Conservation (phyloP, 805 yeast genomes). For the Candida parachauliodes region DNA sequence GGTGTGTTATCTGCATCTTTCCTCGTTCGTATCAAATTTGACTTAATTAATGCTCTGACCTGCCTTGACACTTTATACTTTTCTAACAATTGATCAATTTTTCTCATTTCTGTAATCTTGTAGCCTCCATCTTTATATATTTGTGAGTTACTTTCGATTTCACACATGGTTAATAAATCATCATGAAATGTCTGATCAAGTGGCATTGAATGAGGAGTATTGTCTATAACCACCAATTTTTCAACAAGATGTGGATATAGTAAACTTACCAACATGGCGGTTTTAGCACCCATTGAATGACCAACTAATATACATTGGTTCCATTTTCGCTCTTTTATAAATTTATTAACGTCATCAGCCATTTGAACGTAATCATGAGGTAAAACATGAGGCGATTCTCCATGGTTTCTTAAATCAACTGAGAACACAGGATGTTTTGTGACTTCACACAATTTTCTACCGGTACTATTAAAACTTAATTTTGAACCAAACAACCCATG, state of each 20-base stretch:
- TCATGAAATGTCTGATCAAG: constrained; percentile 32
- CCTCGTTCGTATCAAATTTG: constrained; percentile 20
- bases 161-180: constrained; percentile 38
- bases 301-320: constrained; percentile 33
- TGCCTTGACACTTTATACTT: constrained; percentile 20
- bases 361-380: constrained; percentile 45
- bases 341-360: constrained; percentile 40
- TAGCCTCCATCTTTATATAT: constrained; percentile 1
- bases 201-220: constrained; percentile 39
- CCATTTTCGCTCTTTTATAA: constrained; percentile 23
- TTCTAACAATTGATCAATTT: constrained; percentile 20
- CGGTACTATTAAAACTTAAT: constrained; percentile 40
- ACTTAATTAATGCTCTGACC: constrained; percentile 35
- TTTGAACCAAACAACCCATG: constrained; percentile 57
- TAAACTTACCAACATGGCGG: constrained; percentile 46
- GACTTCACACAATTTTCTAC: constrained; percentile 26
- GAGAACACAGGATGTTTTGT: constrained; percentile 36
- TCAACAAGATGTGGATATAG: constrained; percentile 35
- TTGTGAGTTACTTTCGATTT: constrained; percentile 28
- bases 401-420: constrained; percentile 57
- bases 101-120: constrained; percentile 1
- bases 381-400: constrained; percentile 40
- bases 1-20: constrained; percentile 1
- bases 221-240: constrained; percentile 47
- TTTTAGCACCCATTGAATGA: constrained; percentile 62